Evolutionary conservation across 495 filamentous ascomycete species (phyloP).

Genomic region (Penicillium cataractarum): DNA sequence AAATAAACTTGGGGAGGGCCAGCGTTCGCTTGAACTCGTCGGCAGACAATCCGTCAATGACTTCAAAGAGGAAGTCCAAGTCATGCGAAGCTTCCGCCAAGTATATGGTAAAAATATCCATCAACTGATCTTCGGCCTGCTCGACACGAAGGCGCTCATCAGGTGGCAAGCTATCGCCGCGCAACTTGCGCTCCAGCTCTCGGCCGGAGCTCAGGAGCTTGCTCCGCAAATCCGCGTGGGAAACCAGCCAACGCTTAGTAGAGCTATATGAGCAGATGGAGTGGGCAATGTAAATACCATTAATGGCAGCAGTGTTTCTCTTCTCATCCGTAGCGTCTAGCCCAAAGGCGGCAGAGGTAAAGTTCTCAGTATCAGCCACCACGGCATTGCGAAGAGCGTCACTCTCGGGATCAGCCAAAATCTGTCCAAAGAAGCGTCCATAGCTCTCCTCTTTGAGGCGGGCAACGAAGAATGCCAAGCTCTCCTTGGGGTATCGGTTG

Average conservation of each 20-base stretch:
- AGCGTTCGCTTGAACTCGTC: conserved; percentile 80
- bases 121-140: conserved; percentile 86
- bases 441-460: conserved; percentile 81
- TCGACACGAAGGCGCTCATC: conserved; percentile 81
- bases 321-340: conserved; percentile 55
- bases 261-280: conserved; percentile 61
- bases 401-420: conserved; percentile 77
- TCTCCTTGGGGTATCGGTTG: conserved; percentile 87
- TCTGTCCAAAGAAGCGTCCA: conserved; percentile 92
- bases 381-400: conserved; percentile 74
- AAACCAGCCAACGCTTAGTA: conserved; percentile 73
- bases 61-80: conserved; percentile 82
- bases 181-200: conserved; percentile 72
- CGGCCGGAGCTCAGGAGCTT: conserved; percentile 71
- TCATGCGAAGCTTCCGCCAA: conserved; percentile 74
- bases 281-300: conserved; percentile 81
- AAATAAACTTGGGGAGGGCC: conserved; percentile 79
- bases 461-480: conserved; percentile 74
- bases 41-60: conserved; percentile 82
- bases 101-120: conserved; percentile 81
- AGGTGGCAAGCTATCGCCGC: conserved; percentile 66
- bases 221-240: conserved; percentile 70
- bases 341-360: conserved; percentile 66
- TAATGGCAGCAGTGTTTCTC: conserved; percentile 77
- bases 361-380: conserved; percentile 68